A percentile compares a stretch with the other conserved stretches of the same genome.
These are phyloP conservation scores for Sphaerostilbella broomeana DNA, from an alignment of 2,329 filamentous ascomycete genomes.

Conservation along the genomic window DNA sequence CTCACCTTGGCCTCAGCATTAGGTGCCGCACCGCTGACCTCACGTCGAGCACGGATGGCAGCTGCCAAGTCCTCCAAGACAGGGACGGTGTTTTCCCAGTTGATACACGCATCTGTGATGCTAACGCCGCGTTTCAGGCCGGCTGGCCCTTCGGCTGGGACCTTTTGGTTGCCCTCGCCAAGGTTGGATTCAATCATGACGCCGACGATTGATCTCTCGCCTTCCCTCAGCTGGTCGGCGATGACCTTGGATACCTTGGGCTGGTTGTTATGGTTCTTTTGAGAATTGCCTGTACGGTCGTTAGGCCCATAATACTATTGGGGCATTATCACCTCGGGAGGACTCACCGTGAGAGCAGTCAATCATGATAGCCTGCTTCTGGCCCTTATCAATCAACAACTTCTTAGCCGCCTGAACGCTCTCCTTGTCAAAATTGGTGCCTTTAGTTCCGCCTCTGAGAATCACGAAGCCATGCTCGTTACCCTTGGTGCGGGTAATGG, in stretches of 20 bases:
- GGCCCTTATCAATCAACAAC: slow-evolving; percentile 71
- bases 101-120: slow-evolving; percentile 94
- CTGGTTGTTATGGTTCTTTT: slow-evolving; percentile 96
- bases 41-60: slow-evolving; percentile 71
- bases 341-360: slow-evolving; percentile 88
- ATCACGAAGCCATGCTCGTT: slow-evolving; percentile 99
- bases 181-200: slow-evolving; percentile 99
- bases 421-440: slow-evolving; percentile 87
- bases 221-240: slow-evolving; percentile 77
- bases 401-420: slow-evolving; percentile 76
- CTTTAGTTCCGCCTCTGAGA: slow-evolving; percentile 81
- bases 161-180: slow-evolving; percentile 83
- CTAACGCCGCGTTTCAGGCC: slow-evolving; percentile 82
- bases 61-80: slow-evolving; percentile 80
- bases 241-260: slow-evolving; percentile 81
- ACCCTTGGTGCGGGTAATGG: slow-evolving; percentile 86
- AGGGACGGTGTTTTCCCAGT: slow-evolving; percentile 78
- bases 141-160: slow-evolving; percentile 71
- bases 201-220: slow-evolving; percentile 83
- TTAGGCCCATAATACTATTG: slow-evolving; percentile 5
- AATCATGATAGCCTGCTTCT: slow-evolving; percentile 89
- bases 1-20: slow-evolving; percentile 33
- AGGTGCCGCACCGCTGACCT: slow-evolving; percentile 36
- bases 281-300: slow-evolving; percentile 68
- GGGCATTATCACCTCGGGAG: too few species aligned